Evolutionary conservation across 2,329 filamentous ascomycete species (phyloP), one percentile per base, ranked within the genome.

Genomic region (Clarireedia monteithiana): DNA sequence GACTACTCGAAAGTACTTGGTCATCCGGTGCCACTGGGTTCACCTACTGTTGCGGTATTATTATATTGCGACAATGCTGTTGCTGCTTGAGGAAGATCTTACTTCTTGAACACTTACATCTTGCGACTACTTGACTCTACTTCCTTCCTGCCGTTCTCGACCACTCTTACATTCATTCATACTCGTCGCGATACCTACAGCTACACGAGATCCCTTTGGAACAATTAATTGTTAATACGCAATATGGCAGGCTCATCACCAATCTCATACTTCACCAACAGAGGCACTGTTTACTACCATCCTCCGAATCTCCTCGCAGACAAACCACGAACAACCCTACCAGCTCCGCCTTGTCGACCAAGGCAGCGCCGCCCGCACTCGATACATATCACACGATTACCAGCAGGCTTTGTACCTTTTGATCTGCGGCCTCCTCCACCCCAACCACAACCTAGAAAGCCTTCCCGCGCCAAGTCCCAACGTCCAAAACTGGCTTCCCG

Each of bases 321-420:
- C 20, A 56, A 60, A 10, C 34, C 55, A 38, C 59, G 60, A 27
- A 42, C 58, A 26, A 58, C 58, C n/a, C 62, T 71, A 61, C 74
- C 67, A 57, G 68, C 62, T 48, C 73, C 69, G 55, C 71, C 74
- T 61, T 81, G 78, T 65, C 74, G 75, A 64, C 74, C 73, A 56
- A 75, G 78, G 62, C 74, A 69, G 57, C 74, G 77, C 61, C 72
- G 78, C 64, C 78, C 77, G 45, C 78, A 81, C 62, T 79, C 77
- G 44, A 81, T 82, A 58, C 77, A 79, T 66, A 80, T 82, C 58
- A 73, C 66, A 72, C 57, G 75, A 73, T 56, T 79, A 75, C 60
- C 74, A 68, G 45, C 74, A 59, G 67, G 76, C 27, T 74, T 71
- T 48, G 63, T 74, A 3, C 73, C 72, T 2, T 66, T 67, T 57